Base-by-base conservation (phyloP, 1,139 yeast genomes). In the Wickerhamomyces sp. region DNA sequence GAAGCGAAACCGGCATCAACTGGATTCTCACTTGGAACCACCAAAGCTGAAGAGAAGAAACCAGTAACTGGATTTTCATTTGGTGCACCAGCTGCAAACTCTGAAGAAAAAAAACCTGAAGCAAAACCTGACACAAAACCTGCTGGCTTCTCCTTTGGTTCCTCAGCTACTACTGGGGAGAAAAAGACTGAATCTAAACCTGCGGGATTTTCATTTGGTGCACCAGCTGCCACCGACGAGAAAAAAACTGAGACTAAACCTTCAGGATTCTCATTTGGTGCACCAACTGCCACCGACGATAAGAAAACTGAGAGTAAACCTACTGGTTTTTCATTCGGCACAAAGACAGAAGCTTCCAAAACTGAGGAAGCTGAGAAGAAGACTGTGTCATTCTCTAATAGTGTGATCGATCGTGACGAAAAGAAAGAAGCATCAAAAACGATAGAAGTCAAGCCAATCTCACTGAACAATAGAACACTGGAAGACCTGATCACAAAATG, bases 401-500 rank as follows among this genome's bases (percentile, higher is more conserved):
- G 55, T 35, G 48, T 48, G 9, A 47, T 53, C 41, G 54, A 46
- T 36, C 54, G 56, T 40, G 56, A 50, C 29, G 63, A 54, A 36
- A 59, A 55, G 45, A 59, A 59, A 41, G 62, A 57, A 26, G 56
- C 45, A 5, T 40, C 68, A 54, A 59, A 76, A 69, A 57, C 75
- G 42, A 73, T 82, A 27, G 81, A 79, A 54, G 83, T 89, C 14
- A 74, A 79, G 43, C 86, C 90, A 29, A 79, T 89, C 4, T 84
- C 95, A 10, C 75, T 94, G 42, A 90, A 87, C 57, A 93, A 93
- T 67, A 89, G 89, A 62, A 89, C 96, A 1, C 72, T 94, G 62
- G 99, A 93, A 59, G 99, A 93, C 62, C 76, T 93, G 53, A 86
- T 94, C 43, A 79, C 90, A 32, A 90, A 86, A 65, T 94, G 99